Evolutionary conservation across 805 yeast species (phyloP).

Genomic region (Spathaspora hagerdaliae): DNA sequence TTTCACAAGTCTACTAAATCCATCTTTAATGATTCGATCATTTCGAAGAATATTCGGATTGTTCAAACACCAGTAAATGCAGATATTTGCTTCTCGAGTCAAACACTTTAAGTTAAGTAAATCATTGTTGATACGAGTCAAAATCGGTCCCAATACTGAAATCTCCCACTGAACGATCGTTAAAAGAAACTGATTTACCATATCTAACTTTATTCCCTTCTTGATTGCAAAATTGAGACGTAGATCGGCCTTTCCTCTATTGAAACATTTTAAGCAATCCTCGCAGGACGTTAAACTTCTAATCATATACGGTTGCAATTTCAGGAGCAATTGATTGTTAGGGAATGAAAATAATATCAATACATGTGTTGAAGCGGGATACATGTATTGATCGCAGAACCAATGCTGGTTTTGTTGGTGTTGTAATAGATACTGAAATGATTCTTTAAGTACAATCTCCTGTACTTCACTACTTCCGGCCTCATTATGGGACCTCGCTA

Average conservation of each 20-base stretch:
- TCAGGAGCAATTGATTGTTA: slow-evolving; percentile 40
- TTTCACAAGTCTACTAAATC: slow-evolving; percentile 1
- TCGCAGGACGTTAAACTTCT: slow-evolving; percentile 45
- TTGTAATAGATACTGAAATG: slow-evolving; percentile 19
- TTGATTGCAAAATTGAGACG: slow-evolving; percentile 48
- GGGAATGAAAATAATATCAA: slow-evolving; percentile 61
- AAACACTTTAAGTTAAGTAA: neutral
- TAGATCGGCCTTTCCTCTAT: slow-evolving; percentile 48
- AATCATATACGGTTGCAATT: slow-evolving; percentile 38
- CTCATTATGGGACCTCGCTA: slow-evolving; percentile 20
- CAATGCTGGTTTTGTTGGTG: slow-evolving; percentile 34
- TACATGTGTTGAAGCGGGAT: slow-evolving; percentile 49
- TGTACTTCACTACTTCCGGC: slow-evolving; percentile 26
- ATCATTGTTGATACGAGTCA: slow-evolving; percentile 13
- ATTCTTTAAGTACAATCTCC: slow-evolving; percentile 19
- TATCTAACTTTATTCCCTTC: slow-evolving; percentile 38
- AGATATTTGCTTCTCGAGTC: neutral
- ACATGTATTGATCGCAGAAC: slow-evolving; percentile 52
- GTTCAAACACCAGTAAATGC: slow-evolving; percentile 7
- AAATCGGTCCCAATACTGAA: slow-evolving; percentile 7
- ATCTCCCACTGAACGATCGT: slow-evolving; percentile 36
- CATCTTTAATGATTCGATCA: neutral
- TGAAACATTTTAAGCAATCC: slow-evolving; percentile 51
- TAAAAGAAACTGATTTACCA: slow-evolving; percentile 27
- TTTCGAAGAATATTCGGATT: slow-evolving; percentile 3